Percentiles rank a stretch among this genome's conserved stretches.
phyloP scores from a whole-genome alignment of 805 yeast genomes.

The Saccharomyces jurei region DNA sequence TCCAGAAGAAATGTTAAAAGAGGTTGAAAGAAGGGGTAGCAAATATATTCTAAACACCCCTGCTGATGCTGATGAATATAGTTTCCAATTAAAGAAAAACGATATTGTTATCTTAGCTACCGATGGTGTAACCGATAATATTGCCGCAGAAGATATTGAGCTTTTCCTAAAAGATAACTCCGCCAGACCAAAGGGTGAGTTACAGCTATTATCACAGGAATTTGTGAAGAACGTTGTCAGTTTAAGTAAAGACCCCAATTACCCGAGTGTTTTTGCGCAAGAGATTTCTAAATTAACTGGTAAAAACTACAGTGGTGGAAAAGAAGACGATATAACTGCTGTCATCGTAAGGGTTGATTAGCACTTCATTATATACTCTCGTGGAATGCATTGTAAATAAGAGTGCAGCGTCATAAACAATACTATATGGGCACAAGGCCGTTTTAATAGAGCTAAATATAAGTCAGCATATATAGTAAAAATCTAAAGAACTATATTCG shows the following conservation, averaged over 20 bases:
- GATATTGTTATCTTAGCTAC: conserved; percentile 84
- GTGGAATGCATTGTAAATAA: background rate
- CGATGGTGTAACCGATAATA: conserved; percentile 89
- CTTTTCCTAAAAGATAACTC: conserved; percentile 50
- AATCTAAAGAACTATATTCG: background rate
- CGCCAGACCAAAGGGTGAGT: conserved; percentile 21
- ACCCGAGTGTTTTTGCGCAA: conserved; percentile 81
- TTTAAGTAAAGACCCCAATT: conserved; percentile 63
- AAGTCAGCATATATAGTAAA: background rate
- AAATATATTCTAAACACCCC: conserved; percentile 69
- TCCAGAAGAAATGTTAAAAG: conserved; percentile 50
- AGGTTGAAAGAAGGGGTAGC: conserved; percentile 47
- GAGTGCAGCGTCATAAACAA: background rate
- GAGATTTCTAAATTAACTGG: conserved; percentile 30
- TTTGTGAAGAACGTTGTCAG: conserved; percentile 62
- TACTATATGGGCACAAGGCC: background rate
- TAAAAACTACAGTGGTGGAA: conserved; percentile 67
- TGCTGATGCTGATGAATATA: conserved; percentile 54
- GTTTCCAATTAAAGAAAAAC: conserved; percentile 54
- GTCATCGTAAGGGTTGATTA: conserved; percentile 59
- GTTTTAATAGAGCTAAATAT: background rate
- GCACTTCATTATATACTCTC: background rate
- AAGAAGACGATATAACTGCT: conserved; percentile 89
- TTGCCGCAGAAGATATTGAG: conserved; percentile 64
- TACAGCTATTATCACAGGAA: conserved; percentile 41